phyloP scores from a whole-genome alignment of 352 stramenopile genomes.

The Lagenidium sp. region DNA sequence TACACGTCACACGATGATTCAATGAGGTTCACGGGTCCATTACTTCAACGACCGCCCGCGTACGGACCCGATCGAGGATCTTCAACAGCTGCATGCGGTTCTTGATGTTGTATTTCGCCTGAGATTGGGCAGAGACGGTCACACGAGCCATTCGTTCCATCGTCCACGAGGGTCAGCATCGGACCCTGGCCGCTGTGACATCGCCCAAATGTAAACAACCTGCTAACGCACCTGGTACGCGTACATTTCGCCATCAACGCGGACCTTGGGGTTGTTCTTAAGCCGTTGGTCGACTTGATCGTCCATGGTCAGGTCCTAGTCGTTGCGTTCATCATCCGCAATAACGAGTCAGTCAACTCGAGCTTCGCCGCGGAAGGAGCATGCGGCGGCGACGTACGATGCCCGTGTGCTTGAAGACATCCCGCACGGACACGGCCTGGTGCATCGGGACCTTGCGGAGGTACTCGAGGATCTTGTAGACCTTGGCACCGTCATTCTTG shows the following conservation, averaged over 20 bases:
- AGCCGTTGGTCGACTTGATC: conserved; percentile 79
- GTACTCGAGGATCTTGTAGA: conserved; percentile 86
- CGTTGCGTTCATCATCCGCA: neutral
- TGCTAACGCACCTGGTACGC: conserved; percentile 51
- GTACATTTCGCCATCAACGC: conserved; percentile 62
- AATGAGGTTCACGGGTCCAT: too few species aligned
- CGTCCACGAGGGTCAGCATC: too few species aligned
- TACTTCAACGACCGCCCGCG: neutral
- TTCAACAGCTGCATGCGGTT: conserved; percentile 68
- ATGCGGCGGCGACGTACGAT: conserved; percentile 33
- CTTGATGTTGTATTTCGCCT: conserved; percentile 88
- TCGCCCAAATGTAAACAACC: neutral
- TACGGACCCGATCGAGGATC: conserved; percentile 61
- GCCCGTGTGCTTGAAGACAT: conserved; percentile 80
- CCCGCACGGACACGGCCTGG: conserved; percentile 47
- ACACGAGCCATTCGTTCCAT: too few species aligned
- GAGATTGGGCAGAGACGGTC: too few species aligned
- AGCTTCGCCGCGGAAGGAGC: neutral
- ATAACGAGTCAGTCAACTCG: neutral
- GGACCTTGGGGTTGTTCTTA: conserved; percentile 84
- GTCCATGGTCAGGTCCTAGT: conserved; percentile 65
- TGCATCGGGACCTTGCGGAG: conserved; percentile 77
- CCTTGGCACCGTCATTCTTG: conserved; percentile 80
- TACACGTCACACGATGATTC: too few species aligned
- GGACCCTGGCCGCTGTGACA: too few species aligned